A percentile compares a stretch with the other conserved stretches of the same genome.
These are phyloP conservation scores for Powellomyces hirtus DNA, from an alignment of 192 early-diverging fungal species.

Conservation along the genomic window DNA sequence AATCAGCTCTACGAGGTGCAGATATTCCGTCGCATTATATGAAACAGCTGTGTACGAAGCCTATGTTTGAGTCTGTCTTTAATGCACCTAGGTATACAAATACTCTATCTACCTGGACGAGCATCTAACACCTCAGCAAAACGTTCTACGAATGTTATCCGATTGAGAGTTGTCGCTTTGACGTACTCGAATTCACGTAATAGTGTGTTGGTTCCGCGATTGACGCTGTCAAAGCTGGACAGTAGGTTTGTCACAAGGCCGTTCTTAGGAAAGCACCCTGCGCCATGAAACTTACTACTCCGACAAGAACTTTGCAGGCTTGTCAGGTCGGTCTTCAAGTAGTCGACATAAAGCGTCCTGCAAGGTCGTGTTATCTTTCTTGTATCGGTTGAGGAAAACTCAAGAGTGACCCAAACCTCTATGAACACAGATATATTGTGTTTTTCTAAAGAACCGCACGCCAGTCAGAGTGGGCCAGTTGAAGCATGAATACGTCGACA, in stretches of 20 bases:
- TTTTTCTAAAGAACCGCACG: slow-evolving; percentile 3
- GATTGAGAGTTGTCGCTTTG: slow-evolving; percentile 20
- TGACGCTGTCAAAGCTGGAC: slow-evolving; percentile 29
- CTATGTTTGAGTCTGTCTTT: not conserved
- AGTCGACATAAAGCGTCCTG: slow-evolving; percentile 26
- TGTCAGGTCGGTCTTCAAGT: slow-evolving; percentile 28
- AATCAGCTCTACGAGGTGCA: slow-evolving; percentile 31
- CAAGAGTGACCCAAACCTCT: slow-evolving; percentile 11
- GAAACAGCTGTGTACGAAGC: not conserved
- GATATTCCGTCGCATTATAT: slow-evolving; percentile 22
- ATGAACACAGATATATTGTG: slow-evolving; percentile 27
- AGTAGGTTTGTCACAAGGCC: not conserved
- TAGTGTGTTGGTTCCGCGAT: slow-evolving; percentile 27
- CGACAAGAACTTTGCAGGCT: slow-evolving; percentile 11
- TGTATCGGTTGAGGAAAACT: not conserved
- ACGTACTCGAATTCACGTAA: slow-evolving; percentile 34
- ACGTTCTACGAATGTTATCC: slow-evolving; percentile 17
- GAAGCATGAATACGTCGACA: not conserved
- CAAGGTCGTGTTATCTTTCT: too few species aligned
- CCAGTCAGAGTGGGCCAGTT: not conserved
- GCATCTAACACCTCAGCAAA: slow-evolving; percentile 11
- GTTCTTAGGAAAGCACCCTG: not conserved
- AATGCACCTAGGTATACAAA: too few species aligned
- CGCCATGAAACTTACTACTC: slow-evolving; percentile 22
- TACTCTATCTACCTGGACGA: not conserved